Base-by-base conservation (phyloP, 106 monocot species). In the Phalaenopsis equestris region DNA sequence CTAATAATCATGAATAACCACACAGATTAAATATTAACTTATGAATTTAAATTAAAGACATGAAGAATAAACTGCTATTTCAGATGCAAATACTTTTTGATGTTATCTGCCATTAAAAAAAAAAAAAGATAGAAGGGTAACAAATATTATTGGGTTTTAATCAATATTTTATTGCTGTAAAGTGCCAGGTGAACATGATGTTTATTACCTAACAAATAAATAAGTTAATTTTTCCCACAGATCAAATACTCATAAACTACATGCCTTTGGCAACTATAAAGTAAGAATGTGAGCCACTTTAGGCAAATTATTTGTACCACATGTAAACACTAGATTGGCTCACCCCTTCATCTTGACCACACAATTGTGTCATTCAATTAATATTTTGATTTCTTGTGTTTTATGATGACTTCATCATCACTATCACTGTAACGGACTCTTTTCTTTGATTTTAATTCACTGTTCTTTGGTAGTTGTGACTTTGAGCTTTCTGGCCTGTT, bases 331-430 rank as follows among this genome's bases (percentile, higher is more conserved):
- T 67, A 9, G 36, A 67, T 8, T 67, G 17, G 30, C 67, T 45
- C 43, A 45, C 43, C 3, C 43, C 67, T 67, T 42, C 73, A 19
- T 42, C 18, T 37, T 30, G 6, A 21, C 10, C 42, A 73, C 68
- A 3, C 2, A 3, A 70, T 39, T 0, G 41, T 56, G 18, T 21
- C 16, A 70, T 37, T 46, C 5, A 9, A 52, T 80, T 73, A 90
- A 57, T 41, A 61, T 80, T 75, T 94, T 38, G 73, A 41, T 82
- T 78, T 97, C 85, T 90, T 97, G 45, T 6, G 61, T 76, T 87
- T 94, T 57, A 86, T 57, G 70, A 91, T 90, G 84, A 92, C 92
- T 46, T 96, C 92, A 70, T 96, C 91, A 55, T 96, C 94, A 19
- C 89, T 92, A 49, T 49, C 89, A 81, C 87, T 88, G 48, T 89